Conservation (phyloP, 2,329 filamentous ascomycete species). For the Trichoderma endophyticum region DNA sequence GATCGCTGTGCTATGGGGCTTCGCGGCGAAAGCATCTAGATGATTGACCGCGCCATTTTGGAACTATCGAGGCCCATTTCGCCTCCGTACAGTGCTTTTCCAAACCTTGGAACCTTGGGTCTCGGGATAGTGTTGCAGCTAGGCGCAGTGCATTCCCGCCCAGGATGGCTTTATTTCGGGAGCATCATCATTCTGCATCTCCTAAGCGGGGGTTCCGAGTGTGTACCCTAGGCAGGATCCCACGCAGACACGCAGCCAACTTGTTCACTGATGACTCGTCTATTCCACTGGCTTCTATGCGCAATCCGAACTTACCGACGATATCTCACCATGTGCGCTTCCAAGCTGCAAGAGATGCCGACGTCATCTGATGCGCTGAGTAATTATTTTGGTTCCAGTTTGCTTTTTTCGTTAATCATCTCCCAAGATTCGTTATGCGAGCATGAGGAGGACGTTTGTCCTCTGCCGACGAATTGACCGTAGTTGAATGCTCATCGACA, state of each 20-base stretch:
- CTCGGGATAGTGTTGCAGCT: neutral
- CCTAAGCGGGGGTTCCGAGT: neutral
- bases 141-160: neutral
- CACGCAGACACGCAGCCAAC: neutral
- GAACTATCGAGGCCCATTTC: neutral
- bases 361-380: slow-evolving; percentile 11
- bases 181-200: neutral
- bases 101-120: neutral
- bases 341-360: neutral
- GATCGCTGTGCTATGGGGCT: neutral
- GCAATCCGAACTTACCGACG: neutral
- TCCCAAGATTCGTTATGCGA: neutral
- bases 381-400: neutral
- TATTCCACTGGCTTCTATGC: neutral
- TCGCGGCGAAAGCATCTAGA: neutral
- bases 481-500: neutral
- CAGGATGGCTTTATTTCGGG: neutral
- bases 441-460: neutral
- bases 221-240: neutral
- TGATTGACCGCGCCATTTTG: neutral
- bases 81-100: slow-evolving; percentile 13
- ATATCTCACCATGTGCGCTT: neutral
- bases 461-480: neutral
- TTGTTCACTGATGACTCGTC: neutral
- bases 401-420: neutral